Evolutionary conservation across 2,329 filamentous ascomycete species (phyloP).

Genomic region (Ceratocystis papillata): DNA sequence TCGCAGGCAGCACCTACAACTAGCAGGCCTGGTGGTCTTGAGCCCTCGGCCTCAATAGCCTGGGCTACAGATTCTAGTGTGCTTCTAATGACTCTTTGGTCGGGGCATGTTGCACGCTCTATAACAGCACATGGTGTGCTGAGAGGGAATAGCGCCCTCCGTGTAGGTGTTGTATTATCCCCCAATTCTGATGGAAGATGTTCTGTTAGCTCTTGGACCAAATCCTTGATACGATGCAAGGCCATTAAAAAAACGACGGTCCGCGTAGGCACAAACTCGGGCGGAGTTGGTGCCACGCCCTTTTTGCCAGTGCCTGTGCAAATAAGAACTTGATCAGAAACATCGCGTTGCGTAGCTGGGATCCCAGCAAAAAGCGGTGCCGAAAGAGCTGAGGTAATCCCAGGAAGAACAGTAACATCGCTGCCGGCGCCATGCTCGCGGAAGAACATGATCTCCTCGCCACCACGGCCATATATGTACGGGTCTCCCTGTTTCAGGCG

Average conservation of each 20-base stretch:
- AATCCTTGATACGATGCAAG: constrained; percentile 65
- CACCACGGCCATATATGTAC: constrained; percentile 89
- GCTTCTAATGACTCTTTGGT: constrained; percentile 84
- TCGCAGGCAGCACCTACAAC: constrained; percentile 79
- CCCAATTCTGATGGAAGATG: constrained; percentile 29
- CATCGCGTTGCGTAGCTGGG: constrained; percentile 76
- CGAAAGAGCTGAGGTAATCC: constrained; percentile 77
- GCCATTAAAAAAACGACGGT: constrained; percentile 96
- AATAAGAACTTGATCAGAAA: constrained; percentile 87
- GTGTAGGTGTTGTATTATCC: constrained; percentile 26
- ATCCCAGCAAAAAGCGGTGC: constrained; percentile 83
- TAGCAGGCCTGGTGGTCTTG: constrained; percentile 74
- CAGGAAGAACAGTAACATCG: constrained; percentile 62
- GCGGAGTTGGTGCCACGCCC: constrained; percentile 70
- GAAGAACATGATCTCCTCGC: constrained; percentile 86
- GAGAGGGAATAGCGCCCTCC: constrained; percentile 52
- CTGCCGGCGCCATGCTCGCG: constrained; percentile 56
- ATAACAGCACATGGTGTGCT: constrained; percentile 84
- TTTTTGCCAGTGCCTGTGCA: constrained; percentile 94
- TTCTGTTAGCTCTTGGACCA: constrained; percentile 60
- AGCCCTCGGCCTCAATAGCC: constrained; percentile 82
- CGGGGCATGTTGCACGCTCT: constrained; percentile 84
- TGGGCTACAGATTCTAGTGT: constrained; percentile 67
- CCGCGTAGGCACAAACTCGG: constrained; percentile 61
- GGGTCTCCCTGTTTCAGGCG: constrained; percentile 94